phyloP scores from a whole-genome alignment of 345 rosid genomes.

The Toxicodendron radicans region DNA sequence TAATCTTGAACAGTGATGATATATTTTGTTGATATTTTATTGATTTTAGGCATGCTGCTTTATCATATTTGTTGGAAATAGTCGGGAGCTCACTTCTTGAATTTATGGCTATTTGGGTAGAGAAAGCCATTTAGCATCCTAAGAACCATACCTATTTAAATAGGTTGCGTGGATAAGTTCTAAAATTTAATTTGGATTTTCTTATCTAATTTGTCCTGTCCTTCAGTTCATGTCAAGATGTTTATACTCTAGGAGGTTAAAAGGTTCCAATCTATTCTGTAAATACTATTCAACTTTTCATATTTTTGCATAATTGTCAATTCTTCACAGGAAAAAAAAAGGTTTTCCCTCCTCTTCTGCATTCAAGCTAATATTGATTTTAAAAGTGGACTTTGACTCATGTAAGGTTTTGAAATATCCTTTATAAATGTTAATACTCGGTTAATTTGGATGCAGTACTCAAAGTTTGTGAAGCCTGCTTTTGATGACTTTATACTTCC shows the following conservation, averaged over 20 bases:
- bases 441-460: constrained; percentile 70
- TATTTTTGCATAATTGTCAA: not conserved
- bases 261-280: not conserved
- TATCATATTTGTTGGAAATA: not conserved
- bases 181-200: too few relatives aligned
- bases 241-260: not conserved
- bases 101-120: not conserved
- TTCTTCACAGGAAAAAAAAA: not conserved
- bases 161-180: too few relatives aligned
- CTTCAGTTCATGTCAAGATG: not conserved
- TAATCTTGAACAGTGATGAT: not conserved
- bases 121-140: not conserved
- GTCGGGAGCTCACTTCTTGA: not conserved
- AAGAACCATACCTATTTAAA: too few relatives aligned
- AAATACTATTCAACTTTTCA: not conserved
- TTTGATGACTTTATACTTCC: constrained; percentile 99
- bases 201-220: too few relatives aligned
- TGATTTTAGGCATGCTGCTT: not conserved
- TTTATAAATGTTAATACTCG: constrained; percentile 13
- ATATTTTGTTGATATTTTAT: not conserved
- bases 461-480: constrained; percentile 98
- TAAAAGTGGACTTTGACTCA: not conserved
- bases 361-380: not conserved
- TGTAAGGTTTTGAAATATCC: not conserved
- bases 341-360: not conserved